These are phyloP conservation scores for Penicillium sp. DNA, from an alignment of 2,329 filamentous ascomycete species.

Conservation along the genomic window DNA sequence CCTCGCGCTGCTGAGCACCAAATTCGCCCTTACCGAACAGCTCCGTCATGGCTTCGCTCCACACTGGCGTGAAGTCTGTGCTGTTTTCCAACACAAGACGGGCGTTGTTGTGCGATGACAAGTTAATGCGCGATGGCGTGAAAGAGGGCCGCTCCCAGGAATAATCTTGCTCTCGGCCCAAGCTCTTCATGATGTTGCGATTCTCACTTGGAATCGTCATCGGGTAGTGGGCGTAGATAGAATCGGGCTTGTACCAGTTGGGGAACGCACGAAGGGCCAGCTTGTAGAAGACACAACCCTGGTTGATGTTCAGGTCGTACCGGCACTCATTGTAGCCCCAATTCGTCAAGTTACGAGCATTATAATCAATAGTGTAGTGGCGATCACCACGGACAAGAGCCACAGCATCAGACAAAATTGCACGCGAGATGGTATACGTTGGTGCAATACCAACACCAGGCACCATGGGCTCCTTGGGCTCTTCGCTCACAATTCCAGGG, in stretches of 20 bases:
- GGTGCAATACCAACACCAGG: slow-evolving; percentile 70
- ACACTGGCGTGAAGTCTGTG: slow-evolving; percentile 58
- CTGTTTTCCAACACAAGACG: slow-evolving; percentile 57
- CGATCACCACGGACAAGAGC: slow-evolving; percentile 72
- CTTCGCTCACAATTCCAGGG: slow-evolving; percentile 69
- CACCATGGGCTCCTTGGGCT: slow-evolving; percentile 66
- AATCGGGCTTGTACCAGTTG: slow-evolving; percentile 69
- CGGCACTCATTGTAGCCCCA: slow-evolving; percentile 75
- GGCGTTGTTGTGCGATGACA: slow-evolving; percentile 57
- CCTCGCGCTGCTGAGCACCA: slow-evolving; percentile 47
- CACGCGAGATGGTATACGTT: slow-evolving; percentile 69
- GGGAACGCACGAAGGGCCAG: slow-evolving; percentile 74
- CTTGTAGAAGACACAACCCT: slow-evolving; percentile 82
- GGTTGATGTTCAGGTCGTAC: slow-evolving; percentile 67
- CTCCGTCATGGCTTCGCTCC: slow-evolving; percentile 58
- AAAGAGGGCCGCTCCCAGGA: slow-evolving; percentile 58
- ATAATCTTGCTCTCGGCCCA: slow-evolving; percentile 64
- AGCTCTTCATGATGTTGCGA: slow-evolving; percentile 59
- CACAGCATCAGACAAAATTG: slow-evolving; percentile 71
- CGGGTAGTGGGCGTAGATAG: slow-evolving; percentile 74
- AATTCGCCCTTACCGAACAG: slow-evolving; percentile 55
- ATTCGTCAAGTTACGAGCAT: slow-evolving; percentile 67
- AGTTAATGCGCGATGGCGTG: slow-evolving; percentile 47
- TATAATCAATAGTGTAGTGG: slow-evolving; percentile 73
- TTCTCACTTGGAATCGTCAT: slow-evolving; percentile 67